Percentiles rank a stretch among this genome's conserved stretches.
phyloP scores from a whole-genome alignment of 1,139 yeast genomes.

The Yamadazyma blattariae region DNA sequence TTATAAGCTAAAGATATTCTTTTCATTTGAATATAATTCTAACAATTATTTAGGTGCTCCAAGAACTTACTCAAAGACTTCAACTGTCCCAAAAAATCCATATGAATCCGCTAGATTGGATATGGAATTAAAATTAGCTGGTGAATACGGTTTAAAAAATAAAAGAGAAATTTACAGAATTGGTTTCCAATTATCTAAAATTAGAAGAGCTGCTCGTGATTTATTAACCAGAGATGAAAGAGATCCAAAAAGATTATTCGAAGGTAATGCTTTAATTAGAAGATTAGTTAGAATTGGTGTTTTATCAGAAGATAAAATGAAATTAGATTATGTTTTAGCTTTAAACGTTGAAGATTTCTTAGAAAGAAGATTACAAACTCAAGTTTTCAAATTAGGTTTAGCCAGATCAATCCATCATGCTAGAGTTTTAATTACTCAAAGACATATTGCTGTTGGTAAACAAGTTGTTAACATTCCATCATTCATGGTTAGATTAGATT shows the following conservation, averaged over 20 bases:
- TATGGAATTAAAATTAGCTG: slow-evolving; percentile 98
- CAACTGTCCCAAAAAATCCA: slow-evolving; percentile 98
- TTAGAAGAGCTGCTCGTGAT: slow-evolving; percentile 99
- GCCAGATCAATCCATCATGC: slow-evolving; percentile 99
- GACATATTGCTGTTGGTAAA: slow-evolving; percentile 99
- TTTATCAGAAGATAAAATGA: slow-evolving; percentile 98
- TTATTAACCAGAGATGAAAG: slow-evolving; percentile 99
- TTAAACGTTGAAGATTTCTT: slow-evolving; percentile 98
- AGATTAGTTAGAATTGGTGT: slow-evolving; percentile 99
- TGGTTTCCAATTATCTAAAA: slow-evolving; percentile 97
- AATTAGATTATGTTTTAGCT: slow-evolving; percentile 99
- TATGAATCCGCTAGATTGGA: slow-evolving; percentile 99
- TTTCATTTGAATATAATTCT: too few species aligned
- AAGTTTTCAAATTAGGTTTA: slow-evolving; percentile 99
- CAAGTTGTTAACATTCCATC: slow-evolving; percentile 99
- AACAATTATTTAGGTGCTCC: slow-evolving; percentile 69
- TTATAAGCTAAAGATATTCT: background rate
- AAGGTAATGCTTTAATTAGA: slow-evolving; percentile 99
- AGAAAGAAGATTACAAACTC: slow-evolving; percentile 99
- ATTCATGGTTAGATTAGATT: slow-evolving; percentile 99
- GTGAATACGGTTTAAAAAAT: slow-evolving; percentile 99
- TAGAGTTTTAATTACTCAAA: slow-evolving; percentile 96
- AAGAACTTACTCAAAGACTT: slow-evolving; percentile 98
- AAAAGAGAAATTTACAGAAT: slow-evolving; percentile 99
- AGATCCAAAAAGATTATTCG: slow-evolving; percentile 99